Conservation (phyloP, 257 asterid species). For the Anisodus tanguticus region DNA sequence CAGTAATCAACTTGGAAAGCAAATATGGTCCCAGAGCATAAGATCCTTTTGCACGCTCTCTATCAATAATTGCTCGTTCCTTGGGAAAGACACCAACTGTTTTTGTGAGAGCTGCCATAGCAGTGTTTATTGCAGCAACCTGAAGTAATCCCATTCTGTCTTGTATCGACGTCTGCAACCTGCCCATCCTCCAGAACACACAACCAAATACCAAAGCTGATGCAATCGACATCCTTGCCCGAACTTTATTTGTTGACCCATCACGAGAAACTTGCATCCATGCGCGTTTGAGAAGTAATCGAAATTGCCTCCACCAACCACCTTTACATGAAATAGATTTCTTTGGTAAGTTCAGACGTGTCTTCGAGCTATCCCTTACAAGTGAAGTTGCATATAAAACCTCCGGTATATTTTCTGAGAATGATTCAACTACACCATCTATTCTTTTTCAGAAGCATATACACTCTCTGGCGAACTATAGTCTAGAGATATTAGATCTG, state of each 20-base stretch:
- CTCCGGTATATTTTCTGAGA: constrained; percentile 67
- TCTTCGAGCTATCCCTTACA: constrained; percentile 42
- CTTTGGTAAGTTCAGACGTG: constrained; percentile 43
- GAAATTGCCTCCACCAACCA: constrained; percentile 89
- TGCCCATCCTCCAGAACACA: constrained; percentile 98
- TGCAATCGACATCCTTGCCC: constrained; percentile 95
- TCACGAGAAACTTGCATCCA: constrained; percentile 99
- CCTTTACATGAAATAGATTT: constrained; percentile 59
- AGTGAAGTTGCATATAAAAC: constrained; percentile 70
- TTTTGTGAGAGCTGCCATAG: constrained; percentile 99
- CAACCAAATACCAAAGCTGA: constrained; percentile 97
- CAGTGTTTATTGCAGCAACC: constrained; percentile 99
- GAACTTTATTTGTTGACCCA: constrained; percentile 94
- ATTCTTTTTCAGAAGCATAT: constrained; percentile 73
- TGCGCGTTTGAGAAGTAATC: constrained; percentile 86
- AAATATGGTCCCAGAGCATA: constrained; percentile 89
- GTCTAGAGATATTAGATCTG: constrained; percentile 95
- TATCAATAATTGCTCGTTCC: constrained; percentile 94
- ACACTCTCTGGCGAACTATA: constrained; percentile 84
- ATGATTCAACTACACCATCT: constrained; percentile 78
- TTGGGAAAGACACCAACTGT: constrained; percentile 94
- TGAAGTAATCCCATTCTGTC: constrained; percentile 98
- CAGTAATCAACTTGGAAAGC: constrained; percentile 89
- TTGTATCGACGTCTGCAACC: constrained; percentile 90
- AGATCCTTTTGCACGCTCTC: constrained; percentile 91